These are phyloP conservation scores for Salvia hispanica DNA, from an alignment of 257 asterid species.

Conservation along the genomic window DNA sequence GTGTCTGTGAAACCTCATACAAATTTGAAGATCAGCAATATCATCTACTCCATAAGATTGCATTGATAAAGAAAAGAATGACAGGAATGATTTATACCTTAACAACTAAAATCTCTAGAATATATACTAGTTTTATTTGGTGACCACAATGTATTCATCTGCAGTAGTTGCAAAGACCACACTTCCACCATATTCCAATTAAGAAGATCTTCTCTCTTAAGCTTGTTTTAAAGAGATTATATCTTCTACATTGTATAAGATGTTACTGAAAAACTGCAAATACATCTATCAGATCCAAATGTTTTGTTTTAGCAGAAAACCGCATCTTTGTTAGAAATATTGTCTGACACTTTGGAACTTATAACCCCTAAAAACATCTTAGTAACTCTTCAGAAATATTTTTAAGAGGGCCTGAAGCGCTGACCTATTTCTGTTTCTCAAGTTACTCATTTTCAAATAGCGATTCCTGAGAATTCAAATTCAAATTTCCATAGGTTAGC, in stretches of 20 bases:
- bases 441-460: slow-evolving; percentile 5
- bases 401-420: not conserved
- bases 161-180: too few relatives aligned
- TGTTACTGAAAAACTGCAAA: not conserved
- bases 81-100: too few relatives aligned
- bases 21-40: too few relatives aligned
- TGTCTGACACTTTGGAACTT: too few relatives aligned
- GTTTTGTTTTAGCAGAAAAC: not conserved
- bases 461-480: slow-evolving; percentile 23
- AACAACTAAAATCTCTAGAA: too few relatives aligned
- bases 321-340: not conserved
- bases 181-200: too few relatives aligned
- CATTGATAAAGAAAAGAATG: too few relatives aligned
- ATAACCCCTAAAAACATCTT: too few relatives aligned
- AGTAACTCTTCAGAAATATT: not conserved
- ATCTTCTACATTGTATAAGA: not conserved
- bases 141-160: too few relatives aligned
- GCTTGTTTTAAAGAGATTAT: too few relatives aligned
- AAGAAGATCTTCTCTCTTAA: too few relatives aligned
- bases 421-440: not conserved
- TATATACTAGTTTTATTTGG: too few relatives aligned
- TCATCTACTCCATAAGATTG: not conserved
- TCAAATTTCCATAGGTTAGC: slow-evolving; percentile 53
- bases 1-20: not conserved
- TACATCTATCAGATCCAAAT: not conserved